A percentile compares a stretch with the other conserved stretches of the same genome.
Conservation (phyloP, 139 green algal genomes). For the Raphidocelis subcapitata region DNA sequence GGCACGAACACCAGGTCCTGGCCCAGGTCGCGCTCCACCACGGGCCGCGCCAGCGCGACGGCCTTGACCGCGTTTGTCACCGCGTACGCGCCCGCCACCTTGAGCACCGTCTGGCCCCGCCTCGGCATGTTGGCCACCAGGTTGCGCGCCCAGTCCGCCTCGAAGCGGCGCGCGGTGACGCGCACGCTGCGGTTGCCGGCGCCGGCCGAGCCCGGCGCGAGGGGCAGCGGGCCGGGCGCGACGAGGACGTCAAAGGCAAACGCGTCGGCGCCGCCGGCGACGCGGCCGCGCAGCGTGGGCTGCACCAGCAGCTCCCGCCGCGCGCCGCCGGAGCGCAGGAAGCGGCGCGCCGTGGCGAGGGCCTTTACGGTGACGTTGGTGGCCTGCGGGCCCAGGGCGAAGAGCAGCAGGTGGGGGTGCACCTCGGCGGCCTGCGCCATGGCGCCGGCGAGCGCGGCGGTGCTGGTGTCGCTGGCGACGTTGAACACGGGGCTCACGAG, state of each 20-base stretch:
- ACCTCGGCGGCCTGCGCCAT: not conserved
- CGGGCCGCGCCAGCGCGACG: slow-evolving; percentile 6
- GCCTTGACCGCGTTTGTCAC: slow-evolving; percentile 8
- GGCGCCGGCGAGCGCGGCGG: not conserved
- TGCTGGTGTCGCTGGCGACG: not conserved
- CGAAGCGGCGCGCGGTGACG: slow-evolving; percentile 21
- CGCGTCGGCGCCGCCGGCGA: no score
- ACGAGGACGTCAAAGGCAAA: no score
- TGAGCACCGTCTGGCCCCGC: slow-evolving; percentile 17
- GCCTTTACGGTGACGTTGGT: not conserved
- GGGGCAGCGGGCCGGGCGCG: no score
- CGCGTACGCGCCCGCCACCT: slow-evolving; percentile 3
- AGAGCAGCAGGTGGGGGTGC: slow-evolving; percentile 23
- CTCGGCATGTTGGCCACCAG: slow-evolving; percentile 25
- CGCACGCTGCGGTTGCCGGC: not conserved
- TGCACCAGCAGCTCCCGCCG: slow-evolving; percentile 15
- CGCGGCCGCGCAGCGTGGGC: slow-evolving; percentile 7
- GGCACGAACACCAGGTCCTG: slow-evolving; percentile 13
- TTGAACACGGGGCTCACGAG: slow-evolving; percentile 7
- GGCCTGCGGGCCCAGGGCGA: slow-evolving; percentile 1
- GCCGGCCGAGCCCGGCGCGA: no score
- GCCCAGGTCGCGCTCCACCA: not conserved
- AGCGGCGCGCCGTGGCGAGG: slow-evolving; percentile 2
- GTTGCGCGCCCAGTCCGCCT: slow-evolving; percentile 5
- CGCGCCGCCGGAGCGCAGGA: not conserved